These are phyloP conservation scores for Stagonosporopsis rhizophila DNA, from an alignment of 2,329 filamentous ascomycete genomes.

Conservation along the genomic window DNA sequence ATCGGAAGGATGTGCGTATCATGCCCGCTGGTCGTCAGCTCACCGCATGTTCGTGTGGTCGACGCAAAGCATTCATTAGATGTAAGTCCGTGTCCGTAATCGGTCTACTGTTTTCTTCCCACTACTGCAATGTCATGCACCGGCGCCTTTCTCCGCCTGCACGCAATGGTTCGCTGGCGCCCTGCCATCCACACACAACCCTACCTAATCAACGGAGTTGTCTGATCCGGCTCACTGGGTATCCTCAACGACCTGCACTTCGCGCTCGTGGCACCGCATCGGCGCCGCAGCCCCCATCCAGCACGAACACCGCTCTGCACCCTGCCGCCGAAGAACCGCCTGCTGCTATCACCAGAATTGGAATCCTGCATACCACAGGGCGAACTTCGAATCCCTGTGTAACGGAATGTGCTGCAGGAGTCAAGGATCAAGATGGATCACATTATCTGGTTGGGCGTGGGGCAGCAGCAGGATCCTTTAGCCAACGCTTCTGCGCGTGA, in stretches of 20 bases:
- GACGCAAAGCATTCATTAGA: neutral
- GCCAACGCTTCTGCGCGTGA: constrained; percentile 42
- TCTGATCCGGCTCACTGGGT: constrained; percentile 2
- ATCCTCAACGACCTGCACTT: constrained; percentile 6
- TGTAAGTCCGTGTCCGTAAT: neutral
- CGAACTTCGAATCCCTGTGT: constrained; percentile 6
- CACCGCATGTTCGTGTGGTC: constrained; percentile 30
- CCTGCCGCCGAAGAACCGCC: constrained; percentile 1
- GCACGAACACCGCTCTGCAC: constrained; percentile 8
- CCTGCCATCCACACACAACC: constrained; percentile 12
- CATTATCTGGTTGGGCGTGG: constrained; percentile 14
- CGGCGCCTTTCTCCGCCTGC: constrained; percentile 32
- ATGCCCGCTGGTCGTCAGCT: constrained; percentile 27
- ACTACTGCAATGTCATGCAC: constrained; percentile 20
- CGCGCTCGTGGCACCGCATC: constrained; percentile 19
- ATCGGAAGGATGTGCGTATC: neutral
- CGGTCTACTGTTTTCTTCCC: neutral
- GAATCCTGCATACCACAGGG: constrained; percentile 5
- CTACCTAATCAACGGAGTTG: neutral
- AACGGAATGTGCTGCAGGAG: constrained; percentile 1
- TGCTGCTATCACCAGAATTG: constrained; percentile 1
- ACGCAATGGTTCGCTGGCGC: constrained; percentile 16
- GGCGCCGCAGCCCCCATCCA: constrained; percentile 14
- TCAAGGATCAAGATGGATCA: constrained; percentile 8
- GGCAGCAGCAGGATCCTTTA: constrained; percentile 13